Evolutionary conservation across 805 yeast species (phyloP).

Genomic region (Yarrowia yakushimensis): DNA sequence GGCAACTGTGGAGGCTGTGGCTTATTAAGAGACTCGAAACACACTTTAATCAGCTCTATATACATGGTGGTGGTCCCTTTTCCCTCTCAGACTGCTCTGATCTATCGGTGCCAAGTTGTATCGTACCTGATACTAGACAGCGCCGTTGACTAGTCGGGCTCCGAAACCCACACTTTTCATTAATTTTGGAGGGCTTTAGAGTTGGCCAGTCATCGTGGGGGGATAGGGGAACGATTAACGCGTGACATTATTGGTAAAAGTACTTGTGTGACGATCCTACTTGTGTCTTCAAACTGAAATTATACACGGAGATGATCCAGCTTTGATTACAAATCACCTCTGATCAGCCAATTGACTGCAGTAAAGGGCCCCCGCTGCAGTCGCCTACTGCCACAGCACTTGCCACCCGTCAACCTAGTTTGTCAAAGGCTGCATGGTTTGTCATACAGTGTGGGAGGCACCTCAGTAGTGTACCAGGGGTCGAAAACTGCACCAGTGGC

Average conservation of each 20-base stretch:
- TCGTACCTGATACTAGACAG: background rate
- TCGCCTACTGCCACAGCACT: background rate
- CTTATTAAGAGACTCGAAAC: background rate
- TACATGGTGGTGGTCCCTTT: background rate
- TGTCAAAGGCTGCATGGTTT: background rate
- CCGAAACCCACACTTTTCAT: conserved; percentile 14
- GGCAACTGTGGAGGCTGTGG: background rate
- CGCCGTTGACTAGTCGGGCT: background rate
- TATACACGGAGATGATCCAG: too few relatives aligned
- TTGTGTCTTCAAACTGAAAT: too few relatives aligned
- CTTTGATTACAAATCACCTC: too few relatives aligned
- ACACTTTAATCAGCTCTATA: background rate
- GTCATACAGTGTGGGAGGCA: background rate
- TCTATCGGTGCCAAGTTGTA: background rate
- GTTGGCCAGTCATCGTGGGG: conserved; percentile 22
- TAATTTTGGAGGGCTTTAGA: conserved; percentile 3
- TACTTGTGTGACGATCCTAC: too few relatives aligned
- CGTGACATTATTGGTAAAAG: background rate
- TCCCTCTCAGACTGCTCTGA: background rate
- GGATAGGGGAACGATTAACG: background rate
- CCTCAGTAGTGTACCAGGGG: too few relatives aligned
- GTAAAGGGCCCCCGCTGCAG: too few relatives aligned
- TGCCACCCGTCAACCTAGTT: conserved; percentile 18
- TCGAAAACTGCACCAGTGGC: too few relatives aligned
- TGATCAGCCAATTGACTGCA: too few relatives aligned